Base-by-base conservation (phyloP, 306 rosid species). In the Lathyrus aphaca region DNA sequence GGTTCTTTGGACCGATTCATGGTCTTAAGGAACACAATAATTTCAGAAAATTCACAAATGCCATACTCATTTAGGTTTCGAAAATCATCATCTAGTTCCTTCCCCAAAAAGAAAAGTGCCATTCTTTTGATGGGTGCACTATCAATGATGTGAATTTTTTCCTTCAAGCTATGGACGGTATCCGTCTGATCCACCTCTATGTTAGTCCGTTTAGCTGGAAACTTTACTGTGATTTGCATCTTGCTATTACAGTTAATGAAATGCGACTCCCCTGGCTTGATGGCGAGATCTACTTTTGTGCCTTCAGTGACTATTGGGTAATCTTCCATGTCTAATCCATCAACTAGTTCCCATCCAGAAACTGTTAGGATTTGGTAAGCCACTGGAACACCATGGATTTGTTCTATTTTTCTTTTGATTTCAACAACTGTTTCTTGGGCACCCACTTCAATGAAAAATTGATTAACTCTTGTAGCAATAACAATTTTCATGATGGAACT, bases 321-420 rank as follows among this genome's bases (percentile, higher is more conserved):
- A 65, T 94, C 98, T 80, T 94, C 96, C 94, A 90, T 83, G 89
- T 88, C 96, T 49, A 94, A 62, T 59, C 89, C 98, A 74, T 90
- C 97, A 13, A 90, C 2, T 18, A 94, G 82, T 74, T 94, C 98
- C 89, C 91, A 87, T 21, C 88, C 97, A 23, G 54, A 81, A 19
- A 88, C 87, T 5, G 82, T 68, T 10, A 94, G 96, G 66, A 79
- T 42, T 64, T 90, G 98, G 50, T 87, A 85, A 79, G 73, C 81
- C 51, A 80, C 73, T 16, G 97, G 86, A 58, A 84, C 74, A 50
- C 82, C 87, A 66, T 85, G 56, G 65, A 86, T 64, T 75, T 94
- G 95, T 75, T 88, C 88, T 64, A 90, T 90, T 80, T 87, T 86
- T 59, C 74, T 80, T 65, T 94, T 90, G 81, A 94, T 84, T 23